Evolutionary conservation across 768 basidiomycete genomes (phyloP).

Genomic region (Pleurotus citrinopileatus): DNA sequence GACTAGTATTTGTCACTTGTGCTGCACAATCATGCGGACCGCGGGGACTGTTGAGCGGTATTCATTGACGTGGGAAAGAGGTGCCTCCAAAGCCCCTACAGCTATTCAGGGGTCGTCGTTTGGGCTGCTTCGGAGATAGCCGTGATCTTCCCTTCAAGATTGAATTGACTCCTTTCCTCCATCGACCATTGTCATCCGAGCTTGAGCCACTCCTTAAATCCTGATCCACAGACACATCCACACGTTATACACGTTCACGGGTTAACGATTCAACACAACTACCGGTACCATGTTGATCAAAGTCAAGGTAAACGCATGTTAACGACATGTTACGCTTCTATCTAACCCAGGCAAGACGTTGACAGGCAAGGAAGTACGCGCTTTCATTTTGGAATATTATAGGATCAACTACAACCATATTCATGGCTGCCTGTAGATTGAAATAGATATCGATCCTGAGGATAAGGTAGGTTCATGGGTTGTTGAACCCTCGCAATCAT

Average conservation of each 20-base stretch:
- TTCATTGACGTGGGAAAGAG: too few relatives aligned
- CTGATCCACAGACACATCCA: slow-evolving; percentile 1
- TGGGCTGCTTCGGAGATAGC: neutral
- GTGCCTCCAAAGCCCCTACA: too few relatives aligned
- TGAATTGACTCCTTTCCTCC: neutral
- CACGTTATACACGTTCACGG: neutral
- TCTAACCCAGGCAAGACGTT: slow-evolving; percentile 59
- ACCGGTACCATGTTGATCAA: slow-evolving; percentile 70
- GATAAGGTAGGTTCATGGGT: slow-evolving; percentile 59
- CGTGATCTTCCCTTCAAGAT: neutral
- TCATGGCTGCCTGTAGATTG: slow-evolving; percentile 54
- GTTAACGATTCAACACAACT: neutral
- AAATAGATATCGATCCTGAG: slow-evolving; percentile 90
- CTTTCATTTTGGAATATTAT: slow-evolving; percentile 7
- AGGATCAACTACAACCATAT: slow-evolving; percentile 9
- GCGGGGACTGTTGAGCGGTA: too few relatives aligned
- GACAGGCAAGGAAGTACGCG: slow-evolving; percentile 89
- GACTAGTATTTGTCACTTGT: too few relatives aligned
- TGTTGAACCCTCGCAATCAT: neutral
- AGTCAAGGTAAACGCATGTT: slow-evolving; percentile 63
- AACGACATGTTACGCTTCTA: neutral
- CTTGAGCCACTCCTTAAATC: slow-evolving; percentile 4
- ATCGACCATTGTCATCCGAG: slow-evolving; percentile 1
- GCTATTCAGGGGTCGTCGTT: too few relatives aligned
- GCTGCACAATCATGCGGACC: too few relatives aligned